A percentile compares a stretch with the other conserved stretches of the same genome.
Evolutionary conservation across 768 basidiomycete genomes (phyloP).

Genomic region (Pleurotus tuoliensis): DNA sequence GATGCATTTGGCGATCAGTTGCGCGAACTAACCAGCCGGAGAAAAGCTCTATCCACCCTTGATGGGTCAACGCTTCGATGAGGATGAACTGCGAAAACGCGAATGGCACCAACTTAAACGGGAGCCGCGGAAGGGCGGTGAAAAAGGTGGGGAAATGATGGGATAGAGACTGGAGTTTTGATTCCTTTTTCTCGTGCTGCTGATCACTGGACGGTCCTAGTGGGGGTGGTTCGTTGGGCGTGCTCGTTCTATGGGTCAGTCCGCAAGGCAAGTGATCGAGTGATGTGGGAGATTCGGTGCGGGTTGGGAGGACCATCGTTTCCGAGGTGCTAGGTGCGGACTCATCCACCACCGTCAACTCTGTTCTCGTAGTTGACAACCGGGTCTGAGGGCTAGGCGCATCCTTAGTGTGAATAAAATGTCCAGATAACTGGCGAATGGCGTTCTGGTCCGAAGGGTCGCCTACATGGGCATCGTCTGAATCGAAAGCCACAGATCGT

Average conservation of each 20-base stretch:
- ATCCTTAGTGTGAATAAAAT: neutral
- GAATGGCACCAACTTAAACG: conserved; percentile 83
- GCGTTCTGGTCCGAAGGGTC: conserved; percentile 9
- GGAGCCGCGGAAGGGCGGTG: conserved; percentile 63
- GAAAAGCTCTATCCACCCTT: conserved; percentile 89
- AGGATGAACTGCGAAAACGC: conserved; percentile 95
- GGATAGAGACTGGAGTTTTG: conserved; percentile 14
- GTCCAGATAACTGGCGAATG: conserved; percentile 13
- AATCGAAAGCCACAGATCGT: conserved; percentile 8
- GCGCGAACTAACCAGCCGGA: conserved; percentile 51
- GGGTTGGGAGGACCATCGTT: neutral
- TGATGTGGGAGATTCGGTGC: neutral
- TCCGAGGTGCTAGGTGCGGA: neutral
- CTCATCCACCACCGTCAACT: neutral
- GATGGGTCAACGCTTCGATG: conserved; percentile 74
- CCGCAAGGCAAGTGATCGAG: neutral
- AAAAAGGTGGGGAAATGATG: conserved; percentile 67
- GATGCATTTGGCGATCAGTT: conserved; percentile 25
- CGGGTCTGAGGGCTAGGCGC: neutral
- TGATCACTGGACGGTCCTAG: neutral
- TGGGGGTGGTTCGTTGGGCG: neutral
- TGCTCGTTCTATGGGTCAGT: neutral
- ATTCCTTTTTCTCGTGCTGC: neutral
- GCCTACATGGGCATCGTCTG: conserved; percentile 7
- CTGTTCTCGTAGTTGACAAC: neutral